These are phyloP conservation scores for Saturnispora diversa DNA, from an alignment of 805 yeast species.

Conservation along the genomic window DNA sequence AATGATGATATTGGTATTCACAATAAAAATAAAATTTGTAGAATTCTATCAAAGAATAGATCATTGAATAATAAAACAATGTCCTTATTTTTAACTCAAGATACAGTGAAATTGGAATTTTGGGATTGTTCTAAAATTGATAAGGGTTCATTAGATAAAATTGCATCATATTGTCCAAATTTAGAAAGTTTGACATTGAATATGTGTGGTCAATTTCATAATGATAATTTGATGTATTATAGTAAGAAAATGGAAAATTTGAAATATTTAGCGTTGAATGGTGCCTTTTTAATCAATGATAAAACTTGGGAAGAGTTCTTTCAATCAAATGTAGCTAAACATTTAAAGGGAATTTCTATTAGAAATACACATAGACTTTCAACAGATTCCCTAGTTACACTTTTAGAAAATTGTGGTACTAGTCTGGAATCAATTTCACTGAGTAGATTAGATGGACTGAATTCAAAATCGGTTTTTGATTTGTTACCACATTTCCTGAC, in stretches of 20 bases:
- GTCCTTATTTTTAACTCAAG: constrained; percentile 61
- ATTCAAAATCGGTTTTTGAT: constrained; percentile 47
- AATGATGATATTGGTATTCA: constrained; percentile 75
- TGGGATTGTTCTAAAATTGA: constrained; percentile 90
- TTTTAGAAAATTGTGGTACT: constrained; percentile 55
- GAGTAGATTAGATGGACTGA: constrained; percentile 66
- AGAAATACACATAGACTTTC: constrained; percentile 79
- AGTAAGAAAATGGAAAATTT: constrained; percentile 51
- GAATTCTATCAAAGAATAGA: constrained; percentile 74
- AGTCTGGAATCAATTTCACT: constrained; percentile 51
- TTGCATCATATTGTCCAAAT: constrained; percentile 75
- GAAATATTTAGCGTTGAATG: constrained; percentile 60
- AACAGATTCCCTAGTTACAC: constrained; percentile 51
- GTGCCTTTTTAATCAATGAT: constrained; percentile 80
- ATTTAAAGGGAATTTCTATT: constrained; percentile 52
- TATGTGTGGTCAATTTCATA: constrained; percentile 91
- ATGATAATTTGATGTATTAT: constrained; percentile 60
- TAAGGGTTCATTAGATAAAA: constrained; percentile 52
- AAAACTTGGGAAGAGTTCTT: constrained; percentile 72
- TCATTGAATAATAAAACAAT: constrained; percentile 68
- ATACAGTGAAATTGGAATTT: constrained; percentile 51
- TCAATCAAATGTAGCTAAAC: constrained; percentile 40
- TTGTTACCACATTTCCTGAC: constrained; percentile 57
- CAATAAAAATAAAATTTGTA: constrained; percentile 63
- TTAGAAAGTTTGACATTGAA: constrained; percentile 56